A percentile compares a stretch with the other conserved stretches of the same genome.
Conservation (phyloP, 2,329 filamentous ascomycete species). For the Microsporum ferrugineum region DNA sequence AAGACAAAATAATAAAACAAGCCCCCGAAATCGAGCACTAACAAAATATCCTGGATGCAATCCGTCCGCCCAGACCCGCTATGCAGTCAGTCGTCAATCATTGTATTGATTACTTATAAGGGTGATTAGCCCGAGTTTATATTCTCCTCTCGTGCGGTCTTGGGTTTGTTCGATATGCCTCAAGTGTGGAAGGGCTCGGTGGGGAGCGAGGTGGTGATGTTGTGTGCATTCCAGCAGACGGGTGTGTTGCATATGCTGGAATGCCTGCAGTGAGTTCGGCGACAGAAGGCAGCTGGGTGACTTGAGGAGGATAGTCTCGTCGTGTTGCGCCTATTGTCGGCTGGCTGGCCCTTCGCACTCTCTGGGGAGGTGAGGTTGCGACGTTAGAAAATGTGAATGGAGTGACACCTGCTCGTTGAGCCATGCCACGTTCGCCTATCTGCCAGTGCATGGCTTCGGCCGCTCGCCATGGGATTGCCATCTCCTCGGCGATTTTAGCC, state of each 20-base stretch:
- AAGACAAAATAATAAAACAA: constrained; percentile 19
- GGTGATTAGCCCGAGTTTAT: constrained; percentile 17
- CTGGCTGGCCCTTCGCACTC: constrained; percentile 26
- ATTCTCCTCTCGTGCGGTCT: constrained; percentile 6
- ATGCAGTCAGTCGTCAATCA: constrained; percentile 24
- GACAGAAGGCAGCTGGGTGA: constrained; percentile 31
- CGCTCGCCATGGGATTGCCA: constrained; percentile 88
- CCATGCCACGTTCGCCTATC: constrained; percentile 87
- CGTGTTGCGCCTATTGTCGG: constrained; percentile 16
- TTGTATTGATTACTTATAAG: constrained; percentile 23
- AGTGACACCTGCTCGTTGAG: constrained; percentile 53
- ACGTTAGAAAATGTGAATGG: constrained; percentile 63
- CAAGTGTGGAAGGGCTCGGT: background rate
- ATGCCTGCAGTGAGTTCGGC: constrained; percentile 38
- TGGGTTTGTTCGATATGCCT: constrained; percentile 3
- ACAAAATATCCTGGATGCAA: constrained; percentile 7
- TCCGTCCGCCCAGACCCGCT: constrained; percentile 24
- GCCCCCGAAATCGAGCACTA: constrained; percentile 14
- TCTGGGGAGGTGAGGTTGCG: constrained; percentile 39
- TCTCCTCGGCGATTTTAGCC: constrained; percentile 88
- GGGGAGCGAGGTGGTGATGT: constrained; percentile 1
- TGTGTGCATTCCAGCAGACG: constrained; percentile 8
- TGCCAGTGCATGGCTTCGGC: constrained; percentile 99
- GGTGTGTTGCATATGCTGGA: constrained; percentile 33
- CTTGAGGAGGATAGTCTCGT: background rate